phyloP scores from a whole-genome alignment of 148 eudicot genomes.

The Amaranthus hypochondriacus region DNA sequence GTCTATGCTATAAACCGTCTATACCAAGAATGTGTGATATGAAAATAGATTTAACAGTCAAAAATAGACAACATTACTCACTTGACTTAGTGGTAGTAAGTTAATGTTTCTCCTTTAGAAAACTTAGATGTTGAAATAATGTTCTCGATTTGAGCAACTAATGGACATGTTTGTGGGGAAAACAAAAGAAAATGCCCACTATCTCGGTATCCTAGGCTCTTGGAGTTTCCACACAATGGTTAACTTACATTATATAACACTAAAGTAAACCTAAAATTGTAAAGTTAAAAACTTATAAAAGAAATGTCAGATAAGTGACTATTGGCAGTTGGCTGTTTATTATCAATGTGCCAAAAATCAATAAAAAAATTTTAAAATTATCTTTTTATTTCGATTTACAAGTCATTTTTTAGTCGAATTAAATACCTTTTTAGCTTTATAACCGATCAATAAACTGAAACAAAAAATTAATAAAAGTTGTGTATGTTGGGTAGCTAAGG shows the following conservation, averaged over 20 bases:
- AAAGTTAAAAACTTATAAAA: not conserved
- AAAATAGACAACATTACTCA: not conserved
- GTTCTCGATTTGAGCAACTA: slow-evolving; percentile 31
- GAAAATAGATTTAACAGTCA: not conserved
- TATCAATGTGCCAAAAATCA: no score
- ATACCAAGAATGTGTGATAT: not conserved
- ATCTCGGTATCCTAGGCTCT: slow-evolving; percentile 51
- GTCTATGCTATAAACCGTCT: no score
- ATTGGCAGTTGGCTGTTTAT: no score
- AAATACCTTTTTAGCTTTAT: no score
- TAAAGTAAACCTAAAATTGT: not conserved
- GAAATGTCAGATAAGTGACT: not conserved
- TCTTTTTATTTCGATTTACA: not conserved
- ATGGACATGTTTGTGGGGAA: slow-evolving; percentile 62
- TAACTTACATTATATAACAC: not conserved
- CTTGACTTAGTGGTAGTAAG: slow-evolving; percentile 8
- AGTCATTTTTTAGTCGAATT: no score
- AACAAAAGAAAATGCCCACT: slow-evolving; percentile 42
- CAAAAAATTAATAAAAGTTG: not conserved
- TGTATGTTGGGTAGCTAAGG: not conserved
- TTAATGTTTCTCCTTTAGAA: not conserved
- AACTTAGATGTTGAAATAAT: slow-evolving; percentile 24
- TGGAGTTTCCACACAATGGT: slow-evolving; percentile 31
- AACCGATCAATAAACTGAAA: no score
- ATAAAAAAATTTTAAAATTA: not conserved